Percentiles rank a stretch among this genome's conserved stretches.
These are phyloP conservation scores for Corymbia calophylla DNA, from an alignment of 441 rosid species.

Conservation along the genomic window DNA sequence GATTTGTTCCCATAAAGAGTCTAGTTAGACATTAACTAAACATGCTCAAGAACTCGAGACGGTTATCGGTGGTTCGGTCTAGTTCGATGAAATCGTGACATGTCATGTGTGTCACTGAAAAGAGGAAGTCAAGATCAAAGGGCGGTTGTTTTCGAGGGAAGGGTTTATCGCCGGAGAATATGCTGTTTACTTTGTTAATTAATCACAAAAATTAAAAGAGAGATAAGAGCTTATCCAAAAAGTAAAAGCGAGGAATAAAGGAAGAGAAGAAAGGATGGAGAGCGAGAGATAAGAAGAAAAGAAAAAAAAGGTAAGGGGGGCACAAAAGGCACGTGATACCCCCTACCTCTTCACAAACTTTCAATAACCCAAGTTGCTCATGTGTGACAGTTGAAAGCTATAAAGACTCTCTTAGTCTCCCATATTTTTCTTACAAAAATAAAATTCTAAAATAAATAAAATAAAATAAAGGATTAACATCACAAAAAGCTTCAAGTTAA, in stretches of 20 bases:
- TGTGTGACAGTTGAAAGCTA: neutral
- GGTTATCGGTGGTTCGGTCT: neutral
- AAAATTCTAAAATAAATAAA: fast-evolving
- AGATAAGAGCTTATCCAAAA: neutral
- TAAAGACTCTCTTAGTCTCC: neutral
- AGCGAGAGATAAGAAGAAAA: neutral
- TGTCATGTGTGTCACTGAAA: neutral
- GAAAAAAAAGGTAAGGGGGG: neutral
- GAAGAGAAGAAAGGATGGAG: neutral
- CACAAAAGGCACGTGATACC: conserved; percentile 16
- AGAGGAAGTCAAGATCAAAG: neutral
- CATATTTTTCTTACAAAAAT: neutral
- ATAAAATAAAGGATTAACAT: too few relatives aligned
- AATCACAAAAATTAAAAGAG: neutral
- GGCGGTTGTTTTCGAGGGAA: neutral
- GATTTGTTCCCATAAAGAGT: neutral
- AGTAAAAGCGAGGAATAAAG: neutral
- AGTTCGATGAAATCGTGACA: neutral
- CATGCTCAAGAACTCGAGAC: neutral
- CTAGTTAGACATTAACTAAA: neutral
- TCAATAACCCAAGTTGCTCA: neutral
- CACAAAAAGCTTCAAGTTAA: too few relatives aligned
- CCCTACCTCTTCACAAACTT: neutral
- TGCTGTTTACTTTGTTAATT: neutral
- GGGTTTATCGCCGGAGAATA: neutral